Percentiles rank a stretch among this genome's conserved stretches.
Evolutionary conservation across 208 protist genomes (phyloP).

Genomic region (Acanthamoeba triangularis): DNA sequence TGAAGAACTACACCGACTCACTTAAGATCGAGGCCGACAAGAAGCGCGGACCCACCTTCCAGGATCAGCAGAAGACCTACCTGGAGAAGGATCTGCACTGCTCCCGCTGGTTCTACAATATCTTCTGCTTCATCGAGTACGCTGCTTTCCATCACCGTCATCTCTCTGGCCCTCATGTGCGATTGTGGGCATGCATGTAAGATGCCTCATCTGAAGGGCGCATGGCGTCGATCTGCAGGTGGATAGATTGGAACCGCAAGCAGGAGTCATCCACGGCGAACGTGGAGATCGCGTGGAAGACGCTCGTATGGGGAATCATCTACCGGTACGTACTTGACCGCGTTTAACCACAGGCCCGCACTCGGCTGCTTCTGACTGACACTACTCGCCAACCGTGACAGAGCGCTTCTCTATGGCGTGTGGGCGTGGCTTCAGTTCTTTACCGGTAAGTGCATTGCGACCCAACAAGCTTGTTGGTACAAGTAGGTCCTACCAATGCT

Average conservation of each 20-base stretch:
- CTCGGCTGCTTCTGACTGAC: too few relatives aligned
- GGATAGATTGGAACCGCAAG: constrained; percentile 59
- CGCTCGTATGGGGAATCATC: constrained; percentile 26
- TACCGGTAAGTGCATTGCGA: background rate
- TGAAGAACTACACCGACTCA: background rate
- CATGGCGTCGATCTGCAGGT: background rate
- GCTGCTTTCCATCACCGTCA: background rate
- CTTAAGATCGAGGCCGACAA: background rate
- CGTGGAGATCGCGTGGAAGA: constrained; percentile 51
- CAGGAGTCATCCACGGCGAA: constrained; percentile 31
- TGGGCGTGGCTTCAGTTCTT: constrained; percentile 66
- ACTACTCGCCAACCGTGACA: background rate
- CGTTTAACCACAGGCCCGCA: background rate
- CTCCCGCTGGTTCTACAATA: constrained; percentile 70
- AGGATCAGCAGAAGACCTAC: constrained; percentile 5
- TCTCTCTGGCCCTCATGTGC: background rate
- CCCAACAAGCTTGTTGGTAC: background rate
- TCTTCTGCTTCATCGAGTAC: constrained; percentile 64
- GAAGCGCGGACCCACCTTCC: background rate
- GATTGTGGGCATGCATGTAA: background rate
- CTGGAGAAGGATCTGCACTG: constrained; percentile 41
- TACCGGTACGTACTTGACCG: background rate
- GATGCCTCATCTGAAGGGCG: background rate
- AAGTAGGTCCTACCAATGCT: background rate
- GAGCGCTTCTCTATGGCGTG: background rate